Evolutionary conservation across 2,329 filamentous ascomycete species (phyloP).

Genomic region (Pseudocercospora pini-densiflorae): DNA sequence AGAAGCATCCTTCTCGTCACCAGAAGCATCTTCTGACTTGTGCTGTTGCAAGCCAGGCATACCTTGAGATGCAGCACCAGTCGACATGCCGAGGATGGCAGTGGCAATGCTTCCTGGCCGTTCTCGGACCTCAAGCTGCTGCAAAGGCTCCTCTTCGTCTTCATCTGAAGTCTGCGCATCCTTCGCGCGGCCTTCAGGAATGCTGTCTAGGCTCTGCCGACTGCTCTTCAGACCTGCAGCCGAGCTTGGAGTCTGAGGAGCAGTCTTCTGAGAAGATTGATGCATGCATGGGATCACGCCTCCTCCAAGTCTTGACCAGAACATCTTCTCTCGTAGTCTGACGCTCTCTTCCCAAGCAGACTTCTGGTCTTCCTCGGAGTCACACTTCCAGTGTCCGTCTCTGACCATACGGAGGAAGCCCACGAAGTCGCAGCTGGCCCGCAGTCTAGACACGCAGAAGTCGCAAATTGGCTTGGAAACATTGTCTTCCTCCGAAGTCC

Average conservation of each 20-base stretch:
- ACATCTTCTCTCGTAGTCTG: constrained; percentile 89
- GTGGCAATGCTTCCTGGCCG: constrained; percentile 15
- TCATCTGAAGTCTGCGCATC: constrained; percentile 11
- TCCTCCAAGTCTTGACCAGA: constrained; percentile 91
- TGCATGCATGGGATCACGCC: constrained; percentile 74
- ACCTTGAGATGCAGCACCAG: constrained; percentile 10
- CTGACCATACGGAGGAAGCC: constrained; percentile 90
- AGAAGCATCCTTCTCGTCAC: constrained; percentile 7
- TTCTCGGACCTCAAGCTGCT: constrained; percentile 14
- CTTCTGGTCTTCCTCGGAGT: constrained; percentile 81
- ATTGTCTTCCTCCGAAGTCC: constrained; percentile 82
- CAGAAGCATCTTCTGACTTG: constrained; percentile 1
- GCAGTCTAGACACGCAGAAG: constrained; percentile 82
- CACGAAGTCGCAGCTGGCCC: constrained; percentile 89
- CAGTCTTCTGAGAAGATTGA: constrained; percentile 13
- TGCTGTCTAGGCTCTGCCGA: constrained; percentile 29
- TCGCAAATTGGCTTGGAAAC: constrained; percentile 88
- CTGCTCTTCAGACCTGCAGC: constrained; percentile 17
- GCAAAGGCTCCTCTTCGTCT: not conserved
- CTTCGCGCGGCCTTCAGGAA: constrained; percentile 22
- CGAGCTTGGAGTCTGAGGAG: constrained; percentile 20
- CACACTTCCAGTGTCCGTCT: constrained; percentile 87
- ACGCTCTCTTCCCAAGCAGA: constrained; percentile 95
- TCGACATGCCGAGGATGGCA: constrained; percentile 17
- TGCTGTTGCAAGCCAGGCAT: constrained; percentile 16